Evolutionary conservation across 2,329 filamentous ascomycete species (phyloP).

Genomic region (Ascochyta koolunga): DNA sequence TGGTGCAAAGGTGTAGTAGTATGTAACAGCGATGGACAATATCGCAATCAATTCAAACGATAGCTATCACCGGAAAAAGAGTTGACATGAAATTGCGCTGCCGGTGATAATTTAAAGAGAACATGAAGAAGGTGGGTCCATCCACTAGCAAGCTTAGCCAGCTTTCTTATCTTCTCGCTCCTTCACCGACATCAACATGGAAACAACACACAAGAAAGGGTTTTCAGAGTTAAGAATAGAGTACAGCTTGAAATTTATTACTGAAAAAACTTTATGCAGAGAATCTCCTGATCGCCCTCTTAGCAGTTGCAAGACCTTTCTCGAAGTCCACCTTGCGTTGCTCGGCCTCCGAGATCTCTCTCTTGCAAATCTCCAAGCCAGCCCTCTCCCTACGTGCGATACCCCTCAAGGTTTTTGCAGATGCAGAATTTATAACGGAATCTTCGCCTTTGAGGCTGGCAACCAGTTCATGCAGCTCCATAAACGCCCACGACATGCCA

Average conservation of each 20-base stretch:
- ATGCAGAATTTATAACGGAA: not conserved
- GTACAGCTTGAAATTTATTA: not conserved
- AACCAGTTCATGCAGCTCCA: slow-evolving; percentile 26
- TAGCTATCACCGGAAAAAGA: too few species aligned
- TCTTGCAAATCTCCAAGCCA: slow-evolving; percentile 17
- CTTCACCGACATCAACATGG: not conserved
- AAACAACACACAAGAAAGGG: not conserved
- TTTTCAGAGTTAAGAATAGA: not conserved
- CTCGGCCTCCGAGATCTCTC: slow-evolving; percentile 2
- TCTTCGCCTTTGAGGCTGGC: not conserved
- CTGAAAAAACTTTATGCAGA: not conserved
- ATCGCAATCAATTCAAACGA: too few species aligned
- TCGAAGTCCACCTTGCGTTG: slow-evolving; percentile 4
- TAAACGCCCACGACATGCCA: slow-evolving; percentile 44
- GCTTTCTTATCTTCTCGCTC: not conserved
- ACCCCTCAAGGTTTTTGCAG: not conserved
- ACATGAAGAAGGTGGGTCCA: not conserved
- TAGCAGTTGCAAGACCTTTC: slow-evolving; percentile 1
- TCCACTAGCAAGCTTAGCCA: not conserved
- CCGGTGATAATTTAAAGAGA: too few species aligned
- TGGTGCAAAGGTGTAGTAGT: too few species aligned
- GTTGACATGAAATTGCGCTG: too few species aligned
- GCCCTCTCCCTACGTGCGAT: slow-evolving; percentile 20
- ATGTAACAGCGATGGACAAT: too few species aligned
- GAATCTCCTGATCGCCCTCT: not conserved